phyloP scores from a whole-genome alignment of 2,329 filamentous ascomycete genomes.

The Fusarium cyanostomum region DNA sequence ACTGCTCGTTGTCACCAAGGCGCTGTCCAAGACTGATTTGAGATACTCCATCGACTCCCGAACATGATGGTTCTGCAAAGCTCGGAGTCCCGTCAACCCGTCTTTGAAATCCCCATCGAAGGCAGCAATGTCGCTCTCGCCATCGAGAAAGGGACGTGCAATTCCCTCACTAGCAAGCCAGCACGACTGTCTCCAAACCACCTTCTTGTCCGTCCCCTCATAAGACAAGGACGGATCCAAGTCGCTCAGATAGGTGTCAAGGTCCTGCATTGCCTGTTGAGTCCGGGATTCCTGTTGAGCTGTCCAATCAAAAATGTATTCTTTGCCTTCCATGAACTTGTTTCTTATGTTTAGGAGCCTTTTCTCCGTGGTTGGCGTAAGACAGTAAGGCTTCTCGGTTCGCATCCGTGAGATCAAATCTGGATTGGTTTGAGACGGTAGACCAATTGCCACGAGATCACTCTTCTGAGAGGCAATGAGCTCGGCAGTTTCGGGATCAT shows the following conservation, averaged over 20 bases:
- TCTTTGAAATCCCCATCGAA: constrained; percentile 19
- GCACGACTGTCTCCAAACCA: constrained; percentile 17
- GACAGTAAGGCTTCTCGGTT: background rate
- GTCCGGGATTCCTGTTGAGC: background rate
- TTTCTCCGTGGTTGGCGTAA: fast-evolving
- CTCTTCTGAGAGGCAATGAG: no score
- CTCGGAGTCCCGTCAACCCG: constrained; percentile 4
- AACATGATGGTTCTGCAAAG: background rate
- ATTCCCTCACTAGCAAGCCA: constrained; percentile 22
- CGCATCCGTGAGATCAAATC: no score
- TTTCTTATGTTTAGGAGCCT: background rate
- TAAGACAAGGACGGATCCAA: constrained; percentile 16
- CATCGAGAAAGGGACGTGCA: constrained; percentile 5
- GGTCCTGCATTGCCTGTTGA: constrained; percentile 17
- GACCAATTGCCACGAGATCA: no score
- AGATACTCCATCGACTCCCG: background rate
- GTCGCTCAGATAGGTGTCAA: constrained; percentile 1
- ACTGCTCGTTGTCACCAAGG: background rate
- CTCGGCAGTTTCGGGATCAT: no score
- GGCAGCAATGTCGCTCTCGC: constrained; percentile 6
- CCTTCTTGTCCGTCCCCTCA: constrained; percentile 22
- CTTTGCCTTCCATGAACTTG: constrained; percentile 10
- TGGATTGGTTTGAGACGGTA: no score
- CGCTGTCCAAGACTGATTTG: background rate
- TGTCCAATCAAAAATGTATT: constrained; percentile 10